Evolutionary conservation across 2,329 filamentous ascomycete genomes (phyloP), one percentile per base, ranked within the genome.

Genomic region (Elsinoe necatrix): DNA sequence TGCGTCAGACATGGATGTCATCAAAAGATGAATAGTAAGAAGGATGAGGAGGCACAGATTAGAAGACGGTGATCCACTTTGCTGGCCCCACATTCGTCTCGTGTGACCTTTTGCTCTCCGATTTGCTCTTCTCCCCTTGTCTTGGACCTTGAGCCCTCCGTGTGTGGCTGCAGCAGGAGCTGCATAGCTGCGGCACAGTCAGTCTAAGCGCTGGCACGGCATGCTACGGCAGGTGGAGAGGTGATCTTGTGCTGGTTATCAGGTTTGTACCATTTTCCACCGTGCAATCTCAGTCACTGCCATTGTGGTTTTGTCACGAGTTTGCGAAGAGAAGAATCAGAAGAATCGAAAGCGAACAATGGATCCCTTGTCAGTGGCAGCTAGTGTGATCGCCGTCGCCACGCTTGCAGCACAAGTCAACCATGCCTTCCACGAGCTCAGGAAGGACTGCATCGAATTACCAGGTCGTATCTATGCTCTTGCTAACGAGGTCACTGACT

Each of bases 401-500:
- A 61, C 62, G 27, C 57, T 67, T 11, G 63, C 64, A 7, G 58
- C 57, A n/a, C 50, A 64, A 35, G 59, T 62, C n/a, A 63, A 63
- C 48, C 55, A 55, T 2, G 61, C 62, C 12, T 64, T 67, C 45
- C 57, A 61, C 8, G 55, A 61, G 14, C 57, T 69, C 35, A 63
- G 67, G 11, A 61, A 60, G 5, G 41, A 65, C 6, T 64, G 62
- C 59, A 61, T 61, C 25, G 60, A 51, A 8, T 52, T 69, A 20
- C 66, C 67, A 3, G 67, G 66, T 1, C 62, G 66, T 18, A 47
- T 65, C 5, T 62, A 67, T 56, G 66, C 68, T 3, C 55, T 69
- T 39, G 63, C 64, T 31, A 69, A 69, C 54, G 66, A 70, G 57
- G 64, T 67, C 56, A 54, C 56, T 9, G 66, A 69, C 55, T 59